Conservation (phyloP, 2,329 filamentous ascomycete species). For the Ascochyta lentis region DNA sequence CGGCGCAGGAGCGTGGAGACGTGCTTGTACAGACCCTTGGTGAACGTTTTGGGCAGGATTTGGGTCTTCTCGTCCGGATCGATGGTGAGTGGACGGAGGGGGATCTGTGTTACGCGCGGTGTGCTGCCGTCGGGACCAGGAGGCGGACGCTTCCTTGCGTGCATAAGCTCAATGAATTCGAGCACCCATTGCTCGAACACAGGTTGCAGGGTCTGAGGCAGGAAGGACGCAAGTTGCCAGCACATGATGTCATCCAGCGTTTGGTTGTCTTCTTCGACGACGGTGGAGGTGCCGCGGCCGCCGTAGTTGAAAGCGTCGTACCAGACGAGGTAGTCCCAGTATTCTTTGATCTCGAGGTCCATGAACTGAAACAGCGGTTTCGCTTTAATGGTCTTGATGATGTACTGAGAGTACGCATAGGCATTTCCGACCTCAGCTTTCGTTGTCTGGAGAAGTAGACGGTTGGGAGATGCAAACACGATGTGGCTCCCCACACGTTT, state of each 20-base stretch:
- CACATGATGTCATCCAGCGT: slow-evolving; percentile 92
- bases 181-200: slow-evolving; percentile 92
- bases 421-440: slow-evolving; percentile 97
- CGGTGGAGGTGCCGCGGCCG: slow-evolving; percentile 85
- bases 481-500: slow-evolving; percentile 92
- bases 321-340: slow-evolving; percentile 99
- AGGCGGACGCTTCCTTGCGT: slow-evolving; percentile 71
- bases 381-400: slow-evolving; percentile 93
- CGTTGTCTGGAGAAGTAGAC: slow-evolving; percentile 90
- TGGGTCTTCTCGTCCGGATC: slow-evolving; percentile 65
- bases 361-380: slow-evolving; percentile 98
- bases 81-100: slow-evolving; percentile 61
- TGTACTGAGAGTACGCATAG: slow-evolving; percentile 95
- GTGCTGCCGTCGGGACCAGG: slow-evolving; percentile 58
- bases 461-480: slow-evolving; percentile 90
- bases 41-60: slow-evolving; percentile 81
- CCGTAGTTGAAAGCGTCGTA: slow-evolving; percentile 99
- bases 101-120: slow-evolving; percentile 66
- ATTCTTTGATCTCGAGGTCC: slow-evolving; percentile 96
- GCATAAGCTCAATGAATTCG: slow-evolving; percentile 95
- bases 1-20: slow-evolving; percentile 81
- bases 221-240: slow-evolving; percentile 93
- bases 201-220: slow-evolving; percentile 80
- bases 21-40: slow-evolving; percentile 88
- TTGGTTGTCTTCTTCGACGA: slow-evolving; percentile 78